Evolutionary conservation across 2,329 filamentous ascomycete genomes (phyloP), one percentile per base, ranked within the genome.

Genomic region (Penicillium expansum): DNA sequence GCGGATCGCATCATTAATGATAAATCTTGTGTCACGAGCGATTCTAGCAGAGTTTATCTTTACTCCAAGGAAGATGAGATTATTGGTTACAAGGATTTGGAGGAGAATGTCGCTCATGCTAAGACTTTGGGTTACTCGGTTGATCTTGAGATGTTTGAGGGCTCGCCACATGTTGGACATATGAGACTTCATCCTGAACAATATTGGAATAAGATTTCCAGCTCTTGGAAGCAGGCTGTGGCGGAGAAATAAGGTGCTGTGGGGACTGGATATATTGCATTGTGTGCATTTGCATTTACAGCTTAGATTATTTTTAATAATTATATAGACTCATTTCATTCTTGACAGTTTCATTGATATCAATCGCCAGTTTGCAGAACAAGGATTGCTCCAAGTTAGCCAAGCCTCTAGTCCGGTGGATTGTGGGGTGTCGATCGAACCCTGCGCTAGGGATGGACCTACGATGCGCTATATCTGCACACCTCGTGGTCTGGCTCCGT

Each of bases 111-210:
- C 41, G 64, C 64, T 6, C 24, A 48, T 32, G 64, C 60, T 11
- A 65, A 59, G 47, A 45, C 74, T 13, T 71, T 75, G 52, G 85
- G 85, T 0, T 86, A 81, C 61, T 65, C 68, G 22, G 79, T 81
- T 1, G 73, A 77, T 1, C 72, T 76, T 20, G 80, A 83, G 56
- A 64, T 80, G 30, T 88, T 88, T 59, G 77, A 83, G 48, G 81
- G 79, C 4, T 85, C 81, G 48, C 73, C 79, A 1, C 86, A 89
- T 69, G 85, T 86, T 18, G 83, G 82, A 1, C 84, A 88, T 66
- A 81, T 88, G 74, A 75, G 81, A 18, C 72, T 79, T 69, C 79
- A 85, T 54, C 79, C 81, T 1, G 77, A 77, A 32, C 76, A 80
- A 67, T 89, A 88, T 65, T 88, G 85, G 86, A 60, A 52, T 37